These are phyloP conservation scores for Pythium angustatum DNA, from an alignment of 352 stramenopile genomes.

Conservation along the genomic window DNA sequence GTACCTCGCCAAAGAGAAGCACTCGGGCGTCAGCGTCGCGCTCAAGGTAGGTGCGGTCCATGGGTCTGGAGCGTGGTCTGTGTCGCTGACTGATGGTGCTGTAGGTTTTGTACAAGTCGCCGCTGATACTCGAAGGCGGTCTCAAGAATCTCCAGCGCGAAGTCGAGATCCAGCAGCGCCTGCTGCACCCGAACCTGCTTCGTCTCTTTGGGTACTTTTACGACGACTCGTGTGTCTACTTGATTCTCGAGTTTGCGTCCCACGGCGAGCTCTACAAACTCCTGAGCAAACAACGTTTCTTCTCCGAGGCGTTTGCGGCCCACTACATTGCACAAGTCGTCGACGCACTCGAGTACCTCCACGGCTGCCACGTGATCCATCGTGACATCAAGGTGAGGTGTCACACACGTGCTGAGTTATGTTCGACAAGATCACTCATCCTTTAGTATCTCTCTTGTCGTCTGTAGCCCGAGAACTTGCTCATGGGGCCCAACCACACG, in stretches of 20 bases:
- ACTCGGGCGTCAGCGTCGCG: conserved; percentile 62
- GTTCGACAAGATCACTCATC: too few relatives aligned
- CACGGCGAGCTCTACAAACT: conserved; percentile 85
- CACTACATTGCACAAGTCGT: conserved; percentile 81
- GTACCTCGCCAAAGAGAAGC: conserved; percentile 77
- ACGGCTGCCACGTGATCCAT: conserved; percentile 82
- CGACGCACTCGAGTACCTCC: conserved; percentile 73
- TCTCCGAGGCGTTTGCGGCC: conserved; percentile 51
- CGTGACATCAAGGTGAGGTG: conserved; percentile 82
- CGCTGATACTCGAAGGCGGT: conserved; percentile 53
- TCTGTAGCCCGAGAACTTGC: conserved; percentile 78
- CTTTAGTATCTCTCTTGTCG: too few relatives aligned
- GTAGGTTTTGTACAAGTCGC: conserved; percentile 72
- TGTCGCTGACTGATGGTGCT: neutral
- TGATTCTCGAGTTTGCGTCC: conserved; percentile 82
- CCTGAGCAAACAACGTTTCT: conserved; percentile 55
- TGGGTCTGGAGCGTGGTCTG: neutral
- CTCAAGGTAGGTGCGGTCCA: conserved; percentile 74
- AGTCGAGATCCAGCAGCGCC: conserved; percentile 79
- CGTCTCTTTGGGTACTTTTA: conserved; percentile 86
- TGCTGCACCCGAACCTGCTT: conserved; percentile 77
- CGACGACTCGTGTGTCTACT: conserved; percentile 78
- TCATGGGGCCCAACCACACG: conserved; percentile 70
- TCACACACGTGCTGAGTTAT: too few relatives aligned
- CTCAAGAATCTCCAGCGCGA: conserved; percentile 75